Evolutionary conservation across 805 yeast species (phyloP).

Genomic region (Metschnikowia similis): DNA sequence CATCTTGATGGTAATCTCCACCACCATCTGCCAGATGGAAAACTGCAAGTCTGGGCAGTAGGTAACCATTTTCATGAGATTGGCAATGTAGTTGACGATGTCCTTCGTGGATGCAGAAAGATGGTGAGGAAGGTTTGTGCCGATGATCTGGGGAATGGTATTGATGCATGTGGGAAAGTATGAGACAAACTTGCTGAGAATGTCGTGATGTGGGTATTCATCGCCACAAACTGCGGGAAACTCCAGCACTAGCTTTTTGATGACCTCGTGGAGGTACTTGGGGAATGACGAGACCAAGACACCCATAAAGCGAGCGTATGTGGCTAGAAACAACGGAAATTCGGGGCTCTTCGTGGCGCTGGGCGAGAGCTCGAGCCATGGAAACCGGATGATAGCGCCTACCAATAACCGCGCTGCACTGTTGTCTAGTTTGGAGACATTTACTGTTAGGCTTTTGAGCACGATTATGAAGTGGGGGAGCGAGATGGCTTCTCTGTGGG

Average conservation of each 20-base stretch:
- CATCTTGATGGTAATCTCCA: constrained; percentile 76
- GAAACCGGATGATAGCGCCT: constrained; percentile 55
- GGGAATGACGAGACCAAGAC: constrained; percentile 84
- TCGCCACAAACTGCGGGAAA: constrained; percentile 34
- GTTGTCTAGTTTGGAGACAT: constrained; percentile 65
- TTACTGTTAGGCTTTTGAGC: constrained; percentile 55
- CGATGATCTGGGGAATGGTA: constrained; percentile 54
- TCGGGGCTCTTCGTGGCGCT: constrained; percentile 14
- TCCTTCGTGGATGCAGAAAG: constrained; percentile 48
- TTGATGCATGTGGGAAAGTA: constrained; percentile 80
- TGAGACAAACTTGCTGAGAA: constrained; percentile 59
- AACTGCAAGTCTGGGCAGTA: constrained; percentile 76
- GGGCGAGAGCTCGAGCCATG: constrained; percentile 53
- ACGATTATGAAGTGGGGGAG: constrained; percentile 50
- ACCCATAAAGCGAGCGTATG: constrained; percentile 67
- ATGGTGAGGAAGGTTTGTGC: constrained; percentile 74
- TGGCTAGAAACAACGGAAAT: constrained; percentile 36
- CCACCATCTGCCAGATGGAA: constrained; percentile 72
- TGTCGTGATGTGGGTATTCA: constrained; percentile 48
- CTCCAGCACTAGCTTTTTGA: constrained; percentile 59
- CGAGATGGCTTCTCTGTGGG: constrained; percentile 52
- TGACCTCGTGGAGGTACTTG: constrained; percentile 85
- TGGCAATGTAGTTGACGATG: constrained; percentile 59
- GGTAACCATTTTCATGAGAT: constrained; percentile 53
- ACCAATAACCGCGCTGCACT: constrained; percentile 50